These are phyloP conservation scores for Calonectria pteridis DNA, from an alignment of 2,329 filamentous ascomycete genomes.

Conservation along the genomic window DNA sequence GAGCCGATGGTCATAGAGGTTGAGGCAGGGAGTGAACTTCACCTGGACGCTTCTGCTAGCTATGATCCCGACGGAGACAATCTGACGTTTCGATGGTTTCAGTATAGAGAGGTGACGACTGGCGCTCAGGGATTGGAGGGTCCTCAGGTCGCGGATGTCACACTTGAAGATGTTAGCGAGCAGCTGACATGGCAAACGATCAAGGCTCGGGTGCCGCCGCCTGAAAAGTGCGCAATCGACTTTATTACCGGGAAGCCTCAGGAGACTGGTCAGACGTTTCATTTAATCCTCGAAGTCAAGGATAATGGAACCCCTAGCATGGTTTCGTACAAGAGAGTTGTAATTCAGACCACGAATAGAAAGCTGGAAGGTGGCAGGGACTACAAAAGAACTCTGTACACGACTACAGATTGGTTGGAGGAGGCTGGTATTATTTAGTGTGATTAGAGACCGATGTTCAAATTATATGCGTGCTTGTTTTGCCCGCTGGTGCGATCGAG, in stretches of 20 bases:
- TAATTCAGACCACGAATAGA: background rate
- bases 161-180: background rate
- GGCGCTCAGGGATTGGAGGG: background rate
- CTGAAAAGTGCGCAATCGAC: background rate
- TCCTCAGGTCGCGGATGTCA: background rate
- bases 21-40: slow-evolving; percentile 43
- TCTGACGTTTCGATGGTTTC: background rate
- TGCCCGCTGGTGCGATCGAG: no score
- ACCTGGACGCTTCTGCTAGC: background rate
- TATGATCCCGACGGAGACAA: background rate
- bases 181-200: background rate
- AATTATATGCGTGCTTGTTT: no score
- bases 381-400: background rate
- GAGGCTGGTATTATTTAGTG: background rate
- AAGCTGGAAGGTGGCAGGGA: background rate
- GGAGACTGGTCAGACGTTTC: background rate
- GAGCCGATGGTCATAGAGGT: slow-evolving; percentile 53
- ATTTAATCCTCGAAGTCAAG: background rate
- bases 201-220: background rate
- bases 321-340: background rate
- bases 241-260: background rate
- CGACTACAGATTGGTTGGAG: background rate
- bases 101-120: background rate
- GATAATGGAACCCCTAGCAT: background rate
- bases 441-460: no score